Evolutionary conservation across 495 filamentous ascomycete genomes (phyloP).

Genomic region (Penicillium paxilli): DNA sequence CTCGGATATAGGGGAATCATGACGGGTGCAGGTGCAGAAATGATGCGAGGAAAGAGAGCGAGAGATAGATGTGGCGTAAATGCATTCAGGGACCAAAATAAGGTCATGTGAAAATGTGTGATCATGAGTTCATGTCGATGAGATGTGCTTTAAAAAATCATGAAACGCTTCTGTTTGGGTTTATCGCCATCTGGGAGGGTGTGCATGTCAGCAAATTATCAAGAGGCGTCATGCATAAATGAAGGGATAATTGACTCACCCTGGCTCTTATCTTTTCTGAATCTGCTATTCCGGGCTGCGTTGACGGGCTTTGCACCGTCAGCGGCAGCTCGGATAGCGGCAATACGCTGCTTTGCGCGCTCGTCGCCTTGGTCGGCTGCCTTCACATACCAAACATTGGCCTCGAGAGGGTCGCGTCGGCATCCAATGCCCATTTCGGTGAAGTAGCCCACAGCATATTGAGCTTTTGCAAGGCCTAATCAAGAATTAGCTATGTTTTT

Average conservation of each 20-base stretch:
- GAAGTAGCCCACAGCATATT: constrained; percentile 96
- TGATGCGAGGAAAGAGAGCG: neutral
- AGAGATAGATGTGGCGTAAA: too few relatives aligned
- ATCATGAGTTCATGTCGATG: neutral
- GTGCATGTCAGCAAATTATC: neutral
- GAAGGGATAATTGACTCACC: too few relatives aligned
- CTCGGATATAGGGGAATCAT: neutral
- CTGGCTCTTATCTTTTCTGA: constrained; percentile 14
- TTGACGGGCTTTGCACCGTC: constrained; percentile 61
- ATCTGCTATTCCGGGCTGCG: constrained; percentile 15
- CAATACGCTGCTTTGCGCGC: constrained; percentile 80
- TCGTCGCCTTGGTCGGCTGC: constrained; percentile 92
- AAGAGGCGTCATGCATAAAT: too few relatives aligned
- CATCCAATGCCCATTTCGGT: constrained; percentile 98
- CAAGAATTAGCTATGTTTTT: constrained; percentile 9
- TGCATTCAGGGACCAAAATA: neutral
- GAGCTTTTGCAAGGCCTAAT: constrained; percentile 82
- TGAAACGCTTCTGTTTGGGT: constrained; percentile 34
- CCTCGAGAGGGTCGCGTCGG: constrained; percentile 87
- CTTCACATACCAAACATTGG: constrained; percentile 97
- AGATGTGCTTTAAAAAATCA: constrained; percentile 27
- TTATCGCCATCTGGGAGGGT: constrained; percentile 17
- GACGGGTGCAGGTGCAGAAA: neutral
- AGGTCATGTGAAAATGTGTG: neutral
- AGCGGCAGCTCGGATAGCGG: constrained; percentile 81